phyloP scores from a whole-genome alignment of 768 basidiomycete genomes.

The Obba rivulosa region DNA sequence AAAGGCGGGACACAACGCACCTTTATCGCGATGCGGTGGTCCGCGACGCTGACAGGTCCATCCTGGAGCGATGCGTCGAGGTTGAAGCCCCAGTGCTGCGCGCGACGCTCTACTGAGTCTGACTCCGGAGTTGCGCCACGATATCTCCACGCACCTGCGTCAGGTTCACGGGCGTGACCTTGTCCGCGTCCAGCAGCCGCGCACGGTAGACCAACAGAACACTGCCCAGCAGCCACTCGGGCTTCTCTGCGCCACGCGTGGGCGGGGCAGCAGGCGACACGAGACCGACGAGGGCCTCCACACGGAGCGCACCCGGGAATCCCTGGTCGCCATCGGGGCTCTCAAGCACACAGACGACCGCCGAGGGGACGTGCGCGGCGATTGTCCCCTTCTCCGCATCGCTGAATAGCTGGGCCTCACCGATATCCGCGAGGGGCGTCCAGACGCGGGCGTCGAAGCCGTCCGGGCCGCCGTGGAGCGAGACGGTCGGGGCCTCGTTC shows the following conservation, averaged over 20 bases:
- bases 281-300: constrained; percentile 38
- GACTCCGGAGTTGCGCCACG: too few species aligned
- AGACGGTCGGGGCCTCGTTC: constrained; percentile 39
- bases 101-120: too few species aligned
- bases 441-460: constrained; percentile 60
- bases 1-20: constrained; percentile 14
- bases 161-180: constrained; percentile 69
- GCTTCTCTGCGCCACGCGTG: constrained; percentile 16
- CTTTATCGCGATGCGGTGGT: constrained; percentile 40
- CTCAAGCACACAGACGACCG: constrained; percentile 43
- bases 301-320: constrained; percentile 53
- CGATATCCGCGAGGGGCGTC: constrained; percentile 35
- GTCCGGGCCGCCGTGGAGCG: constrained; percentile 64
- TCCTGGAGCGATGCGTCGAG: constrained; percentile 59
- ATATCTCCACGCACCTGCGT: constrained; percentile 74
- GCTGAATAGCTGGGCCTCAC: constrained; percentile 46
- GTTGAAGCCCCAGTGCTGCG: constrained; percentile 80
- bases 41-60: constrained; percentile 42
- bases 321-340: constrained; percentile 60
- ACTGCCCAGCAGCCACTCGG: constrained; percentile 53
- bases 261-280: constrained; percentile 25
- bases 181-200: constrained; percentile 44
- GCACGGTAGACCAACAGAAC: constrained; percentile 66
- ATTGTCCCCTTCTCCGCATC: constrained; percentile 46
- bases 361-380: constrained; percentile 23